Evolutionary conservation across 176 grass and related monocot species (phyloP), one percentile per base, ranked within the genome.

Genomic region (Eragrostis nindensis): DNA sequence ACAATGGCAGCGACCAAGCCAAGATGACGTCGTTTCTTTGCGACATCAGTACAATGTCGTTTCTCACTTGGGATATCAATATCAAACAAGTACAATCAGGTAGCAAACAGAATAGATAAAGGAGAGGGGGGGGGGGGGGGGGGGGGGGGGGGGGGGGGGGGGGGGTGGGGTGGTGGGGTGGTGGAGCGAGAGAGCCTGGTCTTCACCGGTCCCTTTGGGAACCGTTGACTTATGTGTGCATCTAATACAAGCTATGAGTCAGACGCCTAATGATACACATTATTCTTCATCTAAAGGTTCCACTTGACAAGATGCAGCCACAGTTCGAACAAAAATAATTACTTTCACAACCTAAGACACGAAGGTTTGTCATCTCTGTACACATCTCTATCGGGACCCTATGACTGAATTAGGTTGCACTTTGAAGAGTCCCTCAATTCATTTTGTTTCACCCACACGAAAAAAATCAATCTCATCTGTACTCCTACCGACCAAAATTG

Each of bases 351-450:
- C 50, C 61, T 79, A 69, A 62, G 46, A 70, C 40, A 89, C 45
- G 19, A 49, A 88, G n/a, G 67, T 40, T 72, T 74, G 72, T 74
- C 70, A 60, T 72, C 21, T 77, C 66, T 85, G 54, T 86, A 77
- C 71, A 86, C 17, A 74, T 66, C 74, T 73, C 41, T 50, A 54
- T 52, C 68, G 48, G 52, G 48, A 57, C 45, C 66, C 75, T 88
- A 41, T 29, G 70, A 48, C 32, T n/a, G 29, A n/a, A 11, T 55
- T n/a, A n/a, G n/a, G 57, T 82, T 71, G 62, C 49, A 62, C 71
- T 82, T 87, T 49, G 54, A 29, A 82, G 66, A 75, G 22, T 29
- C 38, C 30, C 11, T 62, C 68, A 13, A n/a, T 63, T 85, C 64
- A 62, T 44, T 43, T 78, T 52, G 70, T 41, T 82, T 14, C 81